A percentile compares a stretch with the other conserved stretches of the same genome.
Conservation (phyloP, 2,329 filamentous ascomycete genomes). For the Clonostachys solani region DNA sequence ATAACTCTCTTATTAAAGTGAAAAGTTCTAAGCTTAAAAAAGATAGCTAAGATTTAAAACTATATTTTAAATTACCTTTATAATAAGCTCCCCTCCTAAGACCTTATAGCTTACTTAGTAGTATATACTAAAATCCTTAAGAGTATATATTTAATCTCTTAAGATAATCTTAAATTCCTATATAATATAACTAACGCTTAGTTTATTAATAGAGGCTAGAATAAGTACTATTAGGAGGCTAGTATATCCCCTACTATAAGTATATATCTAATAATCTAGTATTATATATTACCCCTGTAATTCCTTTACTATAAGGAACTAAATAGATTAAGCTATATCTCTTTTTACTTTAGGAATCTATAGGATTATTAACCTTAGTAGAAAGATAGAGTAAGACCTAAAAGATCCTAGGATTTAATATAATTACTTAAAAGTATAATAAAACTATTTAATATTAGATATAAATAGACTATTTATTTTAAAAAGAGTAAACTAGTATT, state of each 20-base stretch:
- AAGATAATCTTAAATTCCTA: neutral
- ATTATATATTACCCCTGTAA: no score
- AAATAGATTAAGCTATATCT: no score
- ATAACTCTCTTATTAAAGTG: neutral
- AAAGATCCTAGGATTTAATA: neutral
- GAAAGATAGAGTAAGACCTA: no score
- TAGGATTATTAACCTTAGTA: no score
- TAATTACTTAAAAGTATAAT: neutral
- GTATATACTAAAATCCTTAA: neutral
- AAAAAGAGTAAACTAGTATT: neutral
- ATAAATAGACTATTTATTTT: neutral
- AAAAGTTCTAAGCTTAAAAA: slow-evolving; percentile 1
- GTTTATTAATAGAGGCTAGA: neutral
- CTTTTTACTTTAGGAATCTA: no score
- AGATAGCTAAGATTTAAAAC: slow-evolving; percentile 1
- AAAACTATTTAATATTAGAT: neutral
- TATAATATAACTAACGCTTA: neutral
- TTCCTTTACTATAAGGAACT: no score
- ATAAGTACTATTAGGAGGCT: no score
- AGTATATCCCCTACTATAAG: no score
- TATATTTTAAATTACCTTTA: neutral
- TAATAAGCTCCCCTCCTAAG: neutral
- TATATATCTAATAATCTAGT: neutral
- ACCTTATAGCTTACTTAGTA: neutral
- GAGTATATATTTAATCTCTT: no score